These are phyloP conservation scores for Drosera capensis DNA, from an alignment of 148 eudicot genomes.

Conservation along the genomic window DNA sequence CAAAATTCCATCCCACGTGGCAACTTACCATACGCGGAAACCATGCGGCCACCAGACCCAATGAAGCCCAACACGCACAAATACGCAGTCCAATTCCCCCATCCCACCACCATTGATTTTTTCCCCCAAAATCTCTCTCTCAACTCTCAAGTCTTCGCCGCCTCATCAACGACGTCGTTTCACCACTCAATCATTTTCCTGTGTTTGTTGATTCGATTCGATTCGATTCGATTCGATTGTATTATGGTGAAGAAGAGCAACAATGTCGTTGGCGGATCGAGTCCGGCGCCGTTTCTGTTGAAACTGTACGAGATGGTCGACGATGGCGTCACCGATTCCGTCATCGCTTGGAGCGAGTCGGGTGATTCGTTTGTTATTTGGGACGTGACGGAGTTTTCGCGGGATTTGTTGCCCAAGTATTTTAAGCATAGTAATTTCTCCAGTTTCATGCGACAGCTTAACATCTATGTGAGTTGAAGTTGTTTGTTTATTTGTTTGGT, in stretches of 20 bases:
- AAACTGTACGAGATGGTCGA: conserved; percentile 78
- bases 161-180: too few species aligned
- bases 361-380: conserved; percentile 43
- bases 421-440: conserved; percentile 67
- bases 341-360: conserved; percentile 46
- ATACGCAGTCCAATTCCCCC: too few species aligned
- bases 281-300: conserved; percentile 41
- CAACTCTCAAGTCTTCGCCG: too few species aligned
- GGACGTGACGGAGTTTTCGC: conserved; percentile 31
- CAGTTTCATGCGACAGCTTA: conserved; percentile 64
- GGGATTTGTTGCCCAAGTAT: conserved; percentile 49
- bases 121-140: too few species aligned
- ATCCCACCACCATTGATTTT: too few species aligned
- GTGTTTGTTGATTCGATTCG: too few species aligned
- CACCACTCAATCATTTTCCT: too few species aligned
- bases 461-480: conserved; percentile 41
- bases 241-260: conserved; percentile 37
- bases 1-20: too few species aligned
- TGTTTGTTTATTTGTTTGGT: not conserved
- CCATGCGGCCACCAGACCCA: too few species aligned
- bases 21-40: too few species aligned
- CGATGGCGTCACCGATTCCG: conserved; percentile 32
- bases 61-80: too few species aligned
- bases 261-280: conserved; percentile 18
- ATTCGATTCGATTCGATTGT: conserved; percentile 1